Conservation (phyloP, 2,329 filamentous ascomycete species). For the Cladosporium sp. region DNA sequence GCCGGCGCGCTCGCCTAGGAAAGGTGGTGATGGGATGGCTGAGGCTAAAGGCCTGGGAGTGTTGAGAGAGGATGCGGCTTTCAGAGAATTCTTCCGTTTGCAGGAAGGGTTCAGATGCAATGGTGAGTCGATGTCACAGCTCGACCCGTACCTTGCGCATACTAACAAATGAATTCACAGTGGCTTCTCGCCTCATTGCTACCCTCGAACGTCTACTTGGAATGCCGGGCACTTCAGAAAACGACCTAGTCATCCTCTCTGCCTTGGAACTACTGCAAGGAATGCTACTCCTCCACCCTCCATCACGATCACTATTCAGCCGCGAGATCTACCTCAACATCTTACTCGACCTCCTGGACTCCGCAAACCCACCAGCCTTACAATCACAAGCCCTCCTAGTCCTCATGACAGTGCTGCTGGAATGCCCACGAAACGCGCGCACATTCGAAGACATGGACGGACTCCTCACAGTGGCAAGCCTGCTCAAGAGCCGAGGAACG, state of each 20-base stretch:
- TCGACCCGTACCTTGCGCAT: background rate
- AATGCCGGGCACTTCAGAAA: slow-evolving; percentile 74
- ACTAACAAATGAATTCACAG: slow-evolving; percentile 37
- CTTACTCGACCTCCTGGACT: slow-evolving; percentile 89
- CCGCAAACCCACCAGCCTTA: slow-evolving; percentile 81
- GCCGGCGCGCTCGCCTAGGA: slow-evolving; percentile 28
- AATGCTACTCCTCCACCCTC: slow-evolving; percentile 79
- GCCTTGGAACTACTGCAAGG: slow-evolving; percentile 88
- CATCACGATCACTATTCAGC: slow-evolving; percentile 80
- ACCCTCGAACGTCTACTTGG: slow-evolving; percentile 83
- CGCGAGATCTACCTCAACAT: slow-evolving; percentile 95
- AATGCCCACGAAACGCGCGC: slow-evolving; percentile 80
- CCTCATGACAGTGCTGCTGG: slow-evolving; percentile 82
- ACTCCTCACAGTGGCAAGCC: slow-evolving; percentile 80
- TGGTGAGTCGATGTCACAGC: slow-evolving; percentile 41
- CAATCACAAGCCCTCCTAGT: slow-evolving; percentile 87
- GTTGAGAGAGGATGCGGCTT: slow-evolving; percentile 77
- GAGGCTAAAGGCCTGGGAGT: slow-evolving; percentile 61
- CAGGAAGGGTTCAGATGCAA: slow-evolving; percentile 99
- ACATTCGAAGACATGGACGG: slow-evolving; percentile 91
- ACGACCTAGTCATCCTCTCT: slow-evolving; percentile 82
- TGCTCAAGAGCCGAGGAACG: slow-evolving; percentile 87
- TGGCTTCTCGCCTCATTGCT: slow-evolving; percentile 77
- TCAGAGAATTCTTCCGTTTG: slow-evolving; percentile 91
- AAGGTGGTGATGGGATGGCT: slow-evolving; percentile 16